Evolutionary conservation across 2,329 filamentous ascomycete genomes (phyloP), one percentile per base, ranked within the genome.

Genomic region (Aspergillus eucalypticola): DNA sequence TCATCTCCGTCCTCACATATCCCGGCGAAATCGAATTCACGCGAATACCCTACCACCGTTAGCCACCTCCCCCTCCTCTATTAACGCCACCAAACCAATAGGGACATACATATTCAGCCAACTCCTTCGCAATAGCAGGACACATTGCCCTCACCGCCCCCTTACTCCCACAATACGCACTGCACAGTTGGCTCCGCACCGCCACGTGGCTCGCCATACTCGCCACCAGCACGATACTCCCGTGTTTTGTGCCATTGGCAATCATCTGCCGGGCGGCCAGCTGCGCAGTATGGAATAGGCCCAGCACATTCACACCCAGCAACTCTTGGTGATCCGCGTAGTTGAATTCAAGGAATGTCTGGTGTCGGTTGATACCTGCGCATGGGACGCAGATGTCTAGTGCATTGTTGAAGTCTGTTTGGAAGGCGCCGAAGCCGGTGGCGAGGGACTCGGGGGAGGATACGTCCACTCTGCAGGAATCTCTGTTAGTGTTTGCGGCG

Each of bases 181-280:
- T 80, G 50, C 77, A 81, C 35, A 76, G 69, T 66, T 84, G 81
- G 13, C 78, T 79, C 8, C 79, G 75, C 17, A 84, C 79, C 0
- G 82, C 82, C 64, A 83, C 81, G 57, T 82, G 75, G 27, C 79
- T 80, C 0, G 82, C 82, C 66, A 85, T 84, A 56, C 81, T 83
- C 0, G 82, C 82, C 0, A 85, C 80, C 3, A 85, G 69, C 10
- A 85, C 75, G 55, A 85, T 84, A 59, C 82, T 83, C 0, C 83
- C 82, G 55, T 77, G 76, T 56, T 77, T 78, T 0, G 82, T 83
- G 2, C 77, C 77, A 63, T 81, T 84, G 1, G 75, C 73, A 32
- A 84, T 81, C 79, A 85, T 84, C 27, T 79, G 77, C 59, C 78
- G 76, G 0, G 81, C 82, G 2, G 80, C 82, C 8, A 81, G 65